These are phyloP conservation scores for Boletus huronensis DNA, from an alignment of 768 basidiomycete species.

Conservation along the genomic window DNA sequence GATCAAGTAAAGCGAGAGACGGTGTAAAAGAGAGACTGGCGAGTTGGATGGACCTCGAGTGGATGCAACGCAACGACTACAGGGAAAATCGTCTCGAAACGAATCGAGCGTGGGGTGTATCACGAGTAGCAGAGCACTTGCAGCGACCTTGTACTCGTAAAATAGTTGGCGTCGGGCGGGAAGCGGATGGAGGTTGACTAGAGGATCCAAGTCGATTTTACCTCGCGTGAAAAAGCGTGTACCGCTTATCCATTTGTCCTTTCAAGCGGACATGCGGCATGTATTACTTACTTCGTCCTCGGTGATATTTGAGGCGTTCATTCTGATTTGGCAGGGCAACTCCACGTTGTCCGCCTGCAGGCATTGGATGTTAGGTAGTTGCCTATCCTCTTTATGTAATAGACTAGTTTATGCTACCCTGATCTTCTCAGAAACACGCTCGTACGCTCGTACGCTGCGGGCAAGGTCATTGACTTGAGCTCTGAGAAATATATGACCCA, in stretches of 20 bases:
- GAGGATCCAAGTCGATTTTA: conserved; percentile 35
- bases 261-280: conserved; percentile 30
- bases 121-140: conserved; percentile 24
- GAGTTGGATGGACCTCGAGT: conserved; percentile 27
- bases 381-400: conserved; percentile 47
- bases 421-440: conserved; percentile 13
- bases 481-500: background rate
- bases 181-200: conserved; percentile 19
- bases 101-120: conserved; percentile 45
- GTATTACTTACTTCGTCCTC: conserved; percentile 29
- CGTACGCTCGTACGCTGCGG: background rate
- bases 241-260: conserved; percentile 50
- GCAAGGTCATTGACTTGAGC: background rate
- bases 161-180: conserved; percentile 22
- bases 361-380: conserved; percentile 44
- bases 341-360: conserved; percentile 79
- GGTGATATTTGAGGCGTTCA: conserved; percentile 9
- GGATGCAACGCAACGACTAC: conserved; percentile 27
- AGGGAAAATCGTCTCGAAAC: conserved; percentile 47
- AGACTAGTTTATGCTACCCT: conserved; percentile 4
- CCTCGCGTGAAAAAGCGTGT: conserved; percentile 48
- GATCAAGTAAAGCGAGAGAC: conserved; percentile 29
- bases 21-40: conserved; percentile 35
- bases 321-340: conserved; percentile 50
- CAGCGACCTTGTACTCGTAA: conserved; percentile 28